Percentiles rank a stretch among this genome's conserved stretches.
Conservation (phyloP, 202 grass and related monocot species). For the Schoenoplectus tabernaemontani region DNA sequence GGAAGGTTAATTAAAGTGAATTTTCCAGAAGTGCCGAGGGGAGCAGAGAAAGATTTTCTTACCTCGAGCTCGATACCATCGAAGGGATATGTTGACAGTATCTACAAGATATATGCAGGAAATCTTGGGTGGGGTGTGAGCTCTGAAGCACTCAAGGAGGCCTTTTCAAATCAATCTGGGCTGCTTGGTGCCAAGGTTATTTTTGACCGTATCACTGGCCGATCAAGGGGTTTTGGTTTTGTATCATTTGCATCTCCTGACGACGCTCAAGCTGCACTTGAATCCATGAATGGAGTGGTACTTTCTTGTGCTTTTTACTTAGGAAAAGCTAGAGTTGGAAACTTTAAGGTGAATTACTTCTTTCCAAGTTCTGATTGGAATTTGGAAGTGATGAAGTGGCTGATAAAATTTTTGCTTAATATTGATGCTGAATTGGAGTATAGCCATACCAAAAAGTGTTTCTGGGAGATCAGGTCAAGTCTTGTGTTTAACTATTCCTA, state of each 20-base stretch:
- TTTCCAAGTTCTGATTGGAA: background rate
- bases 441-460: background rate
- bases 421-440: background rate
- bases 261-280: slow-evolving; percentile 51
- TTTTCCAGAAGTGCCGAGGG: slow-evolving; percentile 83
- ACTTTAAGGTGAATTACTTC: background rate
- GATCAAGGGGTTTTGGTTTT: slow-evolving; percentile 79
- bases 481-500: background rate
- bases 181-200: slow-evolving; percentile 62
- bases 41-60: slow-evolving; percentile 49
- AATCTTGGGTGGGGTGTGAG: slow-evolving; percentile 81
- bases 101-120: slow-evolving; percentile 78
- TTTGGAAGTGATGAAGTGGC: background rate
- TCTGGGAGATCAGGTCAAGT: background rate
- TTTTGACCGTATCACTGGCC: slow-evolving; percentile 53
- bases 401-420: background rate
- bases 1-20: slow-evolving; percentile 73
- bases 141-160: slow-evolving; percentile 40
- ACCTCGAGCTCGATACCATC: slow-evolving; percentile 29
- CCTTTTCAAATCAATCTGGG: slow-evolving; percentile 43
- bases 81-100: slow-evolving; percentile 35
- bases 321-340: background rate
- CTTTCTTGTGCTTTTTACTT: background rate
- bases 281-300: slow-evolving; percentile 77
- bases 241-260: slow-evolving; percentile 56